phyloP scores from a whole-genome alignment of 352 stramenopile species.

The Phytophthora foliorum region DNA sequence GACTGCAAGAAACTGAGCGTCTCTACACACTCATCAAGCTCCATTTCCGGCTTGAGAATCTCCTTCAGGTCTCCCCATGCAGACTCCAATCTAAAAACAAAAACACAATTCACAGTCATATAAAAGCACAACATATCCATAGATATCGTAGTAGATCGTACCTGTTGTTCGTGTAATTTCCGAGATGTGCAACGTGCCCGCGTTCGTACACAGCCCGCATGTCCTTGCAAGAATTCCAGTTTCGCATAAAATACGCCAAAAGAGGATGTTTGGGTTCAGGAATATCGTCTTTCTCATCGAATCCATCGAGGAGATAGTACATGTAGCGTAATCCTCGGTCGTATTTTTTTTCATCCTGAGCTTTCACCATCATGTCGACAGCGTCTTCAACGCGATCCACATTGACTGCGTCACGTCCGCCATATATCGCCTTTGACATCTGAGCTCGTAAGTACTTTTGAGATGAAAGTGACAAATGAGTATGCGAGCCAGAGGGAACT shows the following conservation, averaged over 20 bases:
- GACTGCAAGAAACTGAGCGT: conserved; percentile 11
- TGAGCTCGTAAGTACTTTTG: background rate
- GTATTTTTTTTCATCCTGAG: background rate
- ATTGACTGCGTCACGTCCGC: background rate
- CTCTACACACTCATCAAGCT: conserved; percentile 12
- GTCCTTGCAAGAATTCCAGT: no score
- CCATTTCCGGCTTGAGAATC: conserved; percentile 15
- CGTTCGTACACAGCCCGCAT: no score
- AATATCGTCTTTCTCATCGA: background rate
- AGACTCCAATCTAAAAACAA: conserved; percentile 3
- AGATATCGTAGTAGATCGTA: no score
- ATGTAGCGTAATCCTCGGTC: background rate
- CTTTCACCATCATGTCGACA: background rate
- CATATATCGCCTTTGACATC: background rate
- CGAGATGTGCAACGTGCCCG: no score
- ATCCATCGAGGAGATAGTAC: background rate
- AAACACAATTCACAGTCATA: no score
- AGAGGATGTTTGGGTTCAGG: background rate
- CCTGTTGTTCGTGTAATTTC: no score
- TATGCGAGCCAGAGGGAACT: background rate
- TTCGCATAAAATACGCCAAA: no score
- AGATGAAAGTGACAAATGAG: background rate
- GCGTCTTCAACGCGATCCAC: background rate
- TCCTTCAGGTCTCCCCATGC: conserved; percentile 2
- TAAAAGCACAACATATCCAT: background rate